Evolutionary conservation across 306 rosid genomes (phyloP).

Genomic region (Ochetophila trinervis): DNA sequence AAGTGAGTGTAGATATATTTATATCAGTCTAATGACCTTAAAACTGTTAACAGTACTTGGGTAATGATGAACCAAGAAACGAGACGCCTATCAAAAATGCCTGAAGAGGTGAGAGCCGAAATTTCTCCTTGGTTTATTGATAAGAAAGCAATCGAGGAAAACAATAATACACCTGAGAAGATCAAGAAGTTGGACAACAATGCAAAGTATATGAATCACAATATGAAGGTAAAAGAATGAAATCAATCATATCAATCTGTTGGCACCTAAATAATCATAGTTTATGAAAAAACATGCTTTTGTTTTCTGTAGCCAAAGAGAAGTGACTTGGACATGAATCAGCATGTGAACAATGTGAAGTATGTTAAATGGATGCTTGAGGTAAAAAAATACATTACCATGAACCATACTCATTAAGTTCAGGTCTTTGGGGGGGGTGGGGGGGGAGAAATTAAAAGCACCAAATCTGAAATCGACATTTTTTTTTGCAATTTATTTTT

Average conservation of each 20-base stretch:
- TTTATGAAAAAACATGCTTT: neutral
- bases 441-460: too few relatives aligned
- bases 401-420: neutral
- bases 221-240: neutral
- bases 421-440: neutral
- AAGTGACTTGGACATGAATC: neutral
- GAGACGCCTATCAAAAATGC: neutral
- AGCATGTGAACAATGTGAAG: conserved; percentile 1
- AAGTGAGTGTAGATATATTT: too few relatives aligned
- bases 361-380: conserved; percentile 2
- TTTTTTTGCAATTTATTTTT: too few relatives aligned
- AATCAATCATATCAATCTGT: neutral
- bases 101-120: neutral
- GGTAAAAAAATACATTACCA: neutral
- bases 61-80: neutral
- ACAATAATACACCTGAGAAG: neutral
- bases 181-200: neutral
- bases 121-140: conserved; percentile 1
- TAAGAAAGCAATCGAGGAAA: neutral
- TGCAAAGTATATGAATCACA: neutral
- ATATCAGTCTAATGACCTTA: neutral
- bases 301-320: neutral
- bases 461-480: too few relatives aligned
- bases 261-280: neutral
- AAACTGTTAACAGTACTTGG: neutral